phyloP scores from a whole-genome alignment of 225 moss, liverwort and hornwort species.

The Pseudisothecium myosuroides region DNA sequence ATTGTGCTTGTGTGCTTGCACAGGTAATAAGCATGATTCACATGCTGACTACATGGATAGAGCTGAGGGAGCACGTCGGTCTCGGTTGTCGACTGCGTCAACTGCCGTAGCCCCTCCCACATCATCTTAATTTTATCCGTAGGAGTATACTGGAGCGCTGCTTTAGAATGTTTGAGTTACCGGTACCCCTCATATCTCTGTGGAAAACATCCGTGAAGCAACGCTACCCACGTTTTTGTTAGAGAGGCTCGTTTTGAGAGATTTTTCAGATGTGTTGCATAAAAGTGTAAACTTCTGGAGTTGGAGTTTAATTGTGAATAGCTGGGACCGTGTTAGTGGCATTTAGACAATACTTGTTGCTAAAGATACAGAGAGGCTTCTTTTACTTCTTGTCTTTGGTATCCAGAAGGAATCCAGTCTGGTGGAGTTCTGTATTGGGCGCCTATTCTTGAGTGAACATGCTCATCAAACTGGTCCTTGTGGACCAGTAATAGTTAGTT shows the following conservation, averaged over 20 bases:
- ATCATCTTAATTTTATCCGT: slow-evolving; percentile 9
- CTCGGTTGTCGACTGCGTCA: slow-evolving; percentile 54
- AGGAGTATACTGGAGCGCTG: not conserved
- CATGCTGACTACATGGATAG: slow-evolving; percentile 98
- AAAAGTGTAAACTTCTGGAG: not conserved
- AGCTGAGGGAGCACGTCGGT: slow-evolving; percentile 88
- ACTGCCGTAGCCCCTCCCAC: slow-evolving; percentile 30
- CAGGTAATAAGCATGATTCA: slow-evolving; percentile 77
- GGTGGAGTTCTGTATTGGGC: not conserved
- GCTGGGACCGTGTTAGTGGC: not conserved
- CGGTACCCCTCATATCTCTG: not conserved
- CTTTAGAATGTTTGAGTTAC: not conserved
- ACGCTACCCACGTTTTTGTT: not conserved
- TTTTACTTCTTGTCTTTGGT: not conserved
- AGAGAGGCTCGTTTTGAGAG: not conserved
- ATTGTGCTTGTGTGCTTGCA: not conserved
- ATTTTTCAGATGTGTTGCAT: not conserved
- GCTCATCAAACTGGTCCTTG: not conserved
- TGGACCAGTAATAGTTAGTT: not conserved
- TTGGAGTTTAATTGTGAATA: slow-evolving; percentile 11
- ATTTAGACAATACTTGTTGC: not conserved
- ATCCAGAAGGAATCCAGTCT: not conserved
- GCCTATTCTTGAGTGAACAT: not conserved
- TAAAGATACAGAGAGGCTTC: not conserved
- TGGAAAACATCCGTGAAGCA: not conserved